Evolutionary conservation across 176 grass and related monocot genomes (phyloP).

Genomic region (Chloris gayana): DNA sequence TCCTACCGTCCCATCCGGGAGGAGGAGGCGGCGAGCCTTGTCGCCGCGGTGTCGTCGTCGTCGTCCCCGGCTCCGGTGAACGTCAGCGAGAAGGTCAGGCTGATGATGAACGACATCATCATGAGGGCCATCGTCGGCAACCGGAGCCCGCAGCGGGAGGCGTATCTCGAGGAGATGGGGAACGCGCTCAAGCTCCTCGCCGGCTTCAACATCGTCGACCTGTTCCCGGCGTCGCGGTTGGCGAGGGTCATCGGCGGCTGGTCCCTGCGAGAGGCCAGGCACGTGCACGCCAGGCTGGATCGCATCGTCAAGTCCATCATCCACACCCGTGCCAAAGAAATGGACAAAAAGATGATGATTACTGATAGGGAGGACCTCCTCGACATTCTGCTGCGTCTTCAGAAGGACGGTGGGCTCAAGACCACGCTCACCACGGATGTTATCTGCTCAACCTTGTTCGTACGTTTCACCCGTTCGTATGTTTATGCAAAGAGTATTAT

Average conservation of each 20-base stretch:
- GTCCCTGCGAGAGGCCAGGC: conserved; percentile 1
- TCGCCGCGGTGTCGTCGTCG: neutral
- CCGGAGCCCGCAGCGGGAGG: no score
- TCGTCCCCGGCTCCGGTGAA: neutral
- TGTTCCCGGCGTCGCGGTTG: conserved; percentile 26
- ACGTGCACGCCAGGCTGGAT: conserved; percentile 10
- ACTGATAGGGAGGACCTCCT: neutral
- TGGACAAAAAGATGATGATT: no score
- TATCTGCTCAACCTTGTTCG: conserved; percentile 15
- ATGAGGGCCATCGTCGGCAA: no score
- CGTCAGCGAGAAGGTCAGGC: neutral
- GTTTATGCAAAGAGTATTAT: no score
- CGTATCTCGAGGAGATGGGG: no score
- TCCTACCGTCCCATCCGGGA: conserved; percentile 50
- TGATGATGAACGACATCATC: neutral
- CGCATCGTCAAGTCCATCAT: conserved; percentile 20
- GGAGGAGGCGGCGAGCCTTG: conserved; percentile 34
- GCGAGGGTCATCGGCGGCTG: neutral
- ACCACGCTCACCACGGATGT: neutral
- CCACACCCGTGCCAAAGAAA: neutral
- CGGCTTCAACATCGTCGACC: conserved; percentile 43
- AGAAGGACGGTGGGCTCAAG: conserved; percentile 3
- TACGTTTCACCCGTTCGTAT: neutral
- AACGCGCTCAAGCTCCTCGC: neutral
- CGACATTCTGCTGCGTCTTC: conserved; percentile 19